phyloP scores from a whole-genome alignment of 305 asterid species.

The Plantago coronopus region DNA sequence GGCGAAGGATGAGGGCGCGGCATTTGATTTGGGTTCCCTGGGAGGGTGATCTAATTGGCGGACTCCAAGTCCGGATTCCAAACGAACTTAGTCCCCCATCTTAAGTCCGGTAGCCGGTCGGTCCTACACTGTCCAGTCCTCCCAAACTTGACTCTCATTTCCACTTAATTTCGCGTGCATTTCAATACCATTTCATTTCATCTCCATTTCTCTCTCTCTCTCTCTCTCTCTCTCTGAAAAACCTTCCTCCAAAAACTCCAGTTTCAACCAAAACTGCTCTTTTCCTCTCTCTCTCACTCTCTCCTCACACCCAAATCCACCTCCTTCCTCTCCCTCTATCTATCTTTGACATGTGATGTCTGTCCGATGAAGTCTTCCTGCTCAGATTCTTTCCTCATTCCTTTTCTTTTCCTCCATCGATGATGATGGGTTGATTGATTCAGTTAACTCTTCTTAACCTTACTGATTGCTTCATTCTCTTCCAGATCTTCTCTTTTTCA shows the following conservation, averaged over 20 bases:
- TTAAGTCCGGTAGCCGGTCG: neutral
- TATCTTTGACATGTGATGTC: slow-evolving; percentile 4
- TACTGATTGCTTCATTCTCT: neutral
- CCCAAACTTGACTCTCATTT: slow-evolving; percentile 16
- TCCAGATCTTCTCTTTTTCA: neutral
- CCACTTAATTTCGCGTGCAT: slow-evolving; percentile 30
- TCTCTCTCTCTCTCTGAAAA: slow-evolving; percentile 16
- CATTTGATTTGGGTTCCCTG: neutral
- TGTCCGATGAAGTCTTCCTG: slow-evolving; percentile 20
- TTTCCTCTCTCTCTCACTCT: slow-evolving; percentile 26
- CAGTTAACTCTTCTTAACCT: too few species aligned
- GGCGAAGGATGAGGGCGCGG: neutral
- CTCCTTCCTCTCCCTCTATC: slow-evolving; percentile 29
- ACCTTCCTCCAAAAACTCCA: slow-evolving; percentile 13
- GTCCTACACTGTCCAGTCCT: neutral
- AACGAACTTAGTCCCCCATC: too few species aligned
- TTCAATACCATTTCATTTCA: slow-evolving; percentile 26
- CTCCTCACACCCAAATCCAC: slow-evolving; percentile 20
- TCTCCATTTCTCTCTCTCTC: slow-evolving; percentile 19
- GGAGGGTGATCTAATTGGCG: slow-evolving; percentile 18
- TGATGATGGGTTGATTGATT: neutral
- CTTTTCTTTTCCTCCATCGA: neutral
- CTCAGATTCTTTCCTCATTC: neutral
- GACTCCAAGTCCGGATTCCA: slow-evolving; percentile 14
- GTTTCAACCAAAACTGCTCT: neutral